phyloP scores from a whole-genome alignment of 768 basidiomycete genomes.

The Boletellus sp. region DNA sequence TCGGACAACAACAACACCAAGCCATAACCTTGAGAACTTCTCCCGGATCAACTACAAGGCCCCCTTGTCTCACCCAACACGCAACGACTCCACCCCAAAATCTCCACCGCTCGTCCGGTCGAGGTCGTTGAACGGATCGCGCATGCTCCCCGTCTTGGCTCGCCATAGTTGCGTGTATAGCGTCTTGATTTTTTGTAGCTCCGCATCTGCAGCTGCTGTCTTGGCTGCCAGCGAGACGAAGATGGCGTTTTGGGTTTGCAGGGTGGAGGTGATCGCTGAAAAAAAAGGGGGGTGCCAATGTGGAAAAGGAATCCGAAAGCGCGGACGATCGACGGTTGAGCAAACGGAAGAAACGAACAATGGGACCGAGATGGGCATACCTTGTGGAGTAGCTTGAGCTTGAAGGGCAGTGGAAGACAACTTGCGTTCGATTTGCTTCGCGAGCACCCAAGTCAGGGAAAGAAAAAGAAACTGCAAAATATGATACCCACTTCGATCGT shows the following conservation, averaged over 20 bases:
- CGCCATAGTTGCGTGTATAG: constrained; percentile 79
- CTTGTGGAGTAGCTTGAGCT: constrained; percentile 69
- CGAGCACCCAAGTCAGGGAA: background rate
- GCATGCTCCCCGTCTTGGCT: constrained; percentile 72
- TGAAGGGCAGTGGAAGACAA: constrained; percentile 63
- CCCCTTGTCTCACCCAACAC: background rate
- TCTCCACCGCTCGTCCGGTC: constrained; percentile 40
- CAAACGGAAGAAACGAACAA: background rate
- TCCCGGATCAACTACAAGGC: too few species aligned
- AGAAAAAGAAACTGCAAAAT: background rate
- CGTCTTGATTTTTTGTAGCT: constrained; percentile 72
- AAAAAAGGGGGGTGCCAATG: too few species aligned
- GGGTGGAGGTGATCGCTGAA: constrained; percentile 66
- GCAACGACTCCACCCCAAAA: constrained; percentile 40
- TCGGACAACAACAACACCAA: too few species aligned
- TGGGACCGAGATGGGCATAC: constrained; percentile 33
- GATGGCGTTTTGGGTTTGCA: constrained; percentile 75
- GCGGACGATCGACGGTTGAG: background rate
- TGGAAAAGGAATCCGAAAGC: too few species aligned
- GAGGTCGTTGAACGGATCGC: constrained; percentile 72
- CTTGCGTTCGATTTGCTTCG: constrained; percentile 68
- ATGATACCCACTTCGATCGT: constrained; percentile 63
- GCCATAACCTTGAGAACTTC: too few species aligned
- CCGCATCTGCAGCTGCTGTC: constrained; percentile 68
- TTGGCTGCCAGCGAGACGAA: constrained; percentile 76